Percentiles rank a stretch among this genome's conserved stretches.
phyloP scores from a whole-genome alignment of 768 basidiomycete genomes.

The Agaricus bisporus region DNA sequence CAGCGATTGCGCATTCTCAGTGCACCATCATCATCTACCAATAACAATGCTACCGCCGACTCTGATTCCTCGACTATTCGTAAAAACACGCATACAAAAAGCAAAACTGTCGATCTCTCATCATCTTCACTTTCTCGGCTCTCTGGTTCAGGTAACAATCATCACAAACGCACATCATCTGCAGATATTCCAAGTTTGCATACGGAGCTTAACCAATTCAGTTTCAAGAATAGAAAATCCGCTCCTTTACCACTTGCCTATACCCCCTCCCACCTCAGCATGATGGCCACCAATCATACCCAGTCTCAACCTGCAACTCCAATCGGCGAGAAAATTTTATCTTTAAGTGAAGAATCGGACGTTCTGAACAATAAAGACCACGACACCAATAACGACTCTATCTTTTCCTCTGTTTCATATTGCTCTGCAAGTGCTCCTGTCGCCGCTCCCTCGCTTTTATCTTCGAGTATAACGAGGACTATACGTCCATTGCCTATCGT shows the following conservation, averaged over 20 bases:
- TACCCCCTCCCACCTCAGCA: conserved; percentile 10
- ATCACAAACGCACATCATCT: conserved; percentile 7
- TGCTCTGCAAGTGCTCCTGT: conserved; percentile 16
- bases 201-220: not conserved
- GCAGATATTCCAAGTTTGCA: not conserved
- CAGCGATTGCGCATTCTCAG: conserved; percentile 66
- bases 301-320: conserved; percentile 37
- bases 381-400: conserved; percentile 33
- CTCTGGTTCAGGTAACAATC: not conserved
- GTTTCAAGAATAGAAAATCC: conserved; percentile 8
- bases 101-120: conserved; percentile 22
- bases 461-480: not conserved
- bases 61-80: conserved; percentile 13
- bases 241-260: conserved; percentile 8
- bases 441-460: conserved; percentile 13
- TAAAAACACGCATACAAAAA: conserved; percentile 10
- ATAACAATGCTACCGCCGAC: conserved; percentile 20
- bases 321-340: conserved; percentile 60
- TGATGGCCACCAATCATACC: not conserved
- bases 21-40: conserved; percentile 35
- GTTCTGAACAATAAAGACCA: conserved; percentile 37
- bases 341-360: conserved; percentile 46
- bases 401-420: conserved; percentile 22
- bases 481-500: conserved; percentile 13
- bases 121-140: conserved; percentile 9